These are phyloP conservation scores for Penicillium salamii DNA, from an alignment of 495 filamentous ascomycete genomes.

Conservation along the genomic window DNA sequence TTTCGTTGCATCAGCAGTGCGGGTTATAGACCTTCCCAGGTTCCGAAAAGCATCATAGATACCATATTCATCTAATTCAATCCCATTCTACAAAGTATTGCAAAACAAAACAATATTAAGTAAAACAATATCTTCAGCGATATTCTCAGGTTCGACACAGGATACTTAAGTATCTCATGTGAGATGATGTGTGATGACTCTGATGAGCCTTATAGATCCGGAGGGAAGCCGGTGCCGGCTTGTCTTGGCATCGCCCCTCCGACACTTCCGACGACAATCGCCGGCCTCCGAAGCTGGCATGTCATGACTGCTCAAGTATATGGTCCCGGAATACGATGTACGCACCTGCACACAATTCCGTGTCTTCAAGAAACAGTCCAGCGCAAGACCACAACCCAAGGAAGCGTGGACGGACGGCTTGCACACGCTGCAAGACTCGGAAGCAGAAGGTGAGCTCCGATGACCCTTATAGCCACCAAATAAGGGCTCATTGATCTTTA, in stretches of 20 bases:
- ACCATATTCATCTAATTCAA: too few species aligned
- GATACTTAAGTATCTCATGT: too few species aligned
- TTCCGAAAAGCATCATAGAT: too few species aligned
- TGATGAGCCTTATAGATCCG: too few species aligned
- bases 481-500: conserved; percentile 2
- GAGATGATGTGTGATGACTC: too few species aligned
- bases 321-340: conserved; percentile 18
- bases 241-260: conserved; percentile 9
- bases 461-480: background rate
- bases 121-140: too few species aligned
- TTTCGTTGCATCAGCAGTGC: too few species aligned
- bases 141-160: too few species aligned
- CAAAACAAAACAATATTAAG: too few species aligned
- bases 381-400: conserved; percentile 42
- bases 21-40: too few species aligned
- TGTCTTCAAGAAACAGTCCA: conserved; percentile 20
- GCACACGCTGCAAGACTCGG: conserved; percentile 49
- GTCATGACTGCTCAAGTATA: background rate
- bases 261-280: background rate
- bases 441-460: conserved; percentile 44
- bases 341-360: conserved; percentile 9
- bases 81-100: too few species aligned
- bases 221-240: background rate
- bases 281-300: background rate
- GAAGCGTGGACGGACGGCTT: conserved; percentile 51